A percentile compares a stretch with the other conserved stretches of the same genome.
phyloP scores from a whole-genome alignment of 1,284 basidiomycete species.

The Kwoniella shivajii region DNA sequence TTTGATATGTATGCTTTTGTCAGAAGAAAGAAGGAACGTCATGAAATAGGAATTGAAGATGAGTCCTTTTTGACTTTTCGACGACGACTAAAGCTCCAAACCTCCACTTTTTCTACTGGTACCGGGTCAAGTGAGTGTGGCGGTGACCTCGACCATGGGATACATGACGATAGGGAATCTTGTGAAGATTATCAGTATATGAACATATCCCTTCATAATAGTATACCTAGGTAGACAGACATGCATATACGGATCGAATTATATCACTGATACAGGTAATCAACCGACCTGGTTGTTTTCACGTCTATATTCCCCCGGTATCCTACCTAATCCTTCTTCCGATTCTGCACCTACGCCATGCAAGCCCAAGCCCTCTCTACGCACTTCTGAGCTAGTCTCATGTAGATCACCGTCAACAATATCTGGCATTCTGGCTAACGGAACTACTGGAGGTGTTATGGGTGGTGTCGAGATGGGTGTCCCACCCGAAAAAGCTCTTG shows the following conservation, averaged over 20 bases:
- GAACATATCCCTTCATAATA: too few species aligned
- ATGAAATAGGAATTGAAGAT: neutral
- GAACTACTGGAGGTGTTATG: constrained; percentile 6
- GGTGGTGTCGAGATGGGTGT: constrained; percentile 34
- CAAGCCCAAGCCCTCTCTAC: neutral
- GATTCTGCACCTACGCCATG: neutral
- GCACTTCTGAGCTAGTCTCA: neutral
- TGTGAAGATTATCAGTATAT: too few species aligned
- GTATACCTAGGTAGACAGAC: too few species aligned
- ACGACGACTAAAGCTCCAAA: neutral
- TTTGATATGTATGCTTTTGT: neutral
- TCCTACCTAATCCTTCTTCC: constrained; percentile 8
- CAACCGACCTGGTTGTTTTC: neutral
- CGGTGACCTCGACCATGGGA: too few species aligned
- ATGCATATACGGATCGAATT: constrained; percentile 5
- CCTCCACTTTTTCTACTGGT: constrained; percentile 1
- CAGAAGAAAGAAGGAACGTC: neutral
- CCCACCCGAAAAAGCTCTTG: constrained; percentile 34
- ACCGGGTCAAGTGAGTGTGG: neutral
- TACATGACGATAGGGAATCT: too few species aligned
- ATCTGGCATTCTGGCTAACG: constrained; percentile 1
- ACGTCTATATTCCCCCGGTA: constrained; percentile 20
- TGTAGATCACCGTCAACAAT: neutral
- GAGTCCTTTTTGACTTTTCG: neutral
- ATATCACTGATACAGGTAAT: neutral